Evolutionary conservation across 257 asterid species (phyloP).

Genomic region (Coffea eugenioides): DNA sequence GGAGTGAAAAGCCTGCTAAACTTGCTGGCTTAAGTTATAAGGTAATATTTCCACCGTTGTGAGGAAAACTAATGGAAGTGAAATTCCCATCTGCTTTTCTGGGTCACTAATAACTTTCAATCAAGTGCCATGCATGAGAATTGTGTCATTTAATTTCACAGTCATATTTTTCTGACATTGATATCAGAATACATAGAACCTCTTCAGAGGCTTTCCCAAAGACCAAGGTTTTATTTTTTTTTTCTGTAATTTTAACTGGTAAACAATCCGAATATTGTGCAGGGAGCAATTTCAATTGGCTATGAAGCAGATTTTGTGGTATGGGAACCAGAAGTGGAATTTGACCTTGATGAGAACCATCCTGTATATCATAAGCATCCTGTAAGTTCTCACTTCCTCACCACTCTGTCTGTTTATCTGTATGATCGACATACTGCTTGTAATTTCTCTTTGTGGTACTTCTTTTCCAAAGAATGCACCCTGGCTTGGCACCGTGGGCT

Average conservation of each 20-base stretch:
- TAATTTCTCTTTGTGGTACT: background rate
- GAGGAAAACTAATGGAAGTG: background rate
- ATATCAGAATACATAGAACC: background rate
- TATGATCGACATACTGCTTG: background rate
- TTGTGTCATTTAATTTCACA: too few relatives aligned
- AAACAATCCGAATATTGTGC: conserved; percentile 17
- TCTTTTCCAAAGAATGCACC: background rate
- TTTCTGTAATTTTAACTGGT: background rate
- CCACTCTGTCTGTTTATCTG: background rate
- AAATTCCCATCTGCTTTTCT: background rate
- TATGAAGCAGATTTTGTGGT: conserved; percentile 82
- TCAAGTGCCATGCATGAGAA: background rate
- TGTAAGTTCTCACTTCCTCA: conserved; percentile 34
- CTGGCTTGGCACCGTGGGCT: background rate
- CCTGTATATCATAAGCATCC: conserved; percentile 66
- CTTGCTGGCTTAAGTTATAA: conserved; percentile 74
- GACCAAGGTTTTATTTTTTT: background rate
- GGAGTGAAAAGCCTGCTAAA: conserved; percentile 97
- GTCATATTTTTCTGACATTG: background rate
- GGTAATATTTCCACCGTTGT: conserved; percentile 33
- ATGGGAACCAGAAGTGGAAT: conserved; percentile 85
- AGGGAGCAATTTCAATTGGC: conserved; percentile 71
- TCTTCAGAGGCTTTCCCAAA: background rate
- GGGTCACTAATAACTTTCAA: background rate
- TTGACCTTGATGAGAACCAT: conserved; percentile 59